Evolutionary conservation across 192 early-diverging fungal genomes (phyloP).

Genomic region (Gonapodya prolifera): DNA sequence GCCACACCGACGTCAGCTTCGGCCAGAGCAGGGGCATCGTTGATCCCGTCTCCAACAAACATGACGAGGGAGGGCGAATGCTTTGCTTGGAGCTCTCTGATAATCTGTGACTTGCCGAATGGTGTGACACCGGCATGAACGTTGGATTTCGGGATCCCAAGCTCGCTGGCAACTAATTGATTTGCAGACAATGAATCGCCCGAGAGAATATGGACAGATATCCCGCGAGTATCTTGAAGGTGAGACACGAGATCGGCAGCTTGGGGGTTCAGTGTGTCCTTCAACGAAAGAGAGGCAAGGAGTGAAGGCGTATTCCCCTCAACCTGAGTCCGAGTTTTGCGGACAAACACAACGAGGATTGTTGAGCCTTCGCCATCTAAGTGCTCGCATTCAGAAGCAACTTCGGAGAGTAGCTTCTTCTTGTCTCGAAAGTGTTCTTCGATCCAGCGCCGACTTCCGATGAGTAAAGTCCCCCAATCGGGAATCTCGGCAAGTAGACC

Average conservation of each 20-base stretch:
- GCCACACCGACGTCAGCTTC: constrained; percentile 82
- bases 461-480: not conserved
- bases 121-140: constrained; percentile 60
- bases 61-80: not conserved
- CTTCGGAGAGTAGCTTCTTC: not conserved
- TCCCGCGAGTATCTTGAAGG: constrained; percentile 27
- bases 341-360: not conserved
- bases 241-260: constrained; percentile 31
- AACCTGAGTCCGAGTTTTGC: not conserved
- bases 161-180: constrained; percentile 35
- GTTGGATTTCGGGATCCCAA: constrained; percentile 42
- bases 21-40: constrained; percentile 84
- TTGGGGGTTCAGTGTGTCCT: constrained; percentile 50
- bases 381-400: not conserved
- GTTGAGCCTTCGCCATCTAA: not conserved
- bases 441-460: not conserved
- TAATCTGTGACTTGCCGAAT: constrained; percentile 37
- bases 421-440: not conserved
- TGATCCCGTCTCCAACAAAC: constrained; percentile 82
- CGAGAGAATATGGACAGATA: constrained; percentile 68
- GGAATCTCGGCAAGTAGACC: not conserved
- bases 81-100: not conserved
- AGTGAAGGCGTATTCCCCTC: constrained; percentile 11
- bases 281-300: constrained; percentile 42
- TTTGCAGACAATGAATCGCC: constrained; percentile 52